Evolutionary conservation across 2,329 filamentous ascomycete species (phyloP).

Genomic region (Diaporthe sp.): DNA sequence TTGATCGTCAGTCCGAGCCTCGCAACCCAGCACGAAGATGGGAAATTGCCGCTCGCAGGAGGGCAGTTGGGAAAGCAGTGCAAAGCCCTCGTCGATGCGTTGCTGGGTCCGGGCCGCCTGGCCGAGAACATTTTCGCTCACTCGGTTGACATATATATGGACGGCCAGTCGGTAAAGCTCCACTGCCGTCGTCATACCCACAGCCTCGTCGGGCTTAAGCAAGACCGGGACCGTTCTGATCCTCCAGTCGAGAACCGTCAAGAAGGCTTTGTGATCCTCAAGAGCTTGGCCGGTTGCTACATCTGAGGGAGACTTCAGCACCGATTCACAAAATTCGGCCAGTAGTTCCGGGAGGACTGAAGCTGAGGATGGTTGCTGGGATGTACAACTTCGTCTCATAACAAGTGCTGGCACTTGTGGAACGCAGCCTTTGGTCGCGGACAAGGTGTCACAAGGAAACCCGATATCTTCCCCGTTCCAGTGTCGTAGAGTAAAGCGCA

Average conservation of each 20-base stretch:
- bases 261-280: background rate
- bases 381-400: background rate
- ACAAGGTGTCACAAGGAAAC: background rate
- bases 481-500: constrained; percentile 23
- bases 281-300: background rate
- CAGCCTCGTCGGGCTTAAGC: background rate
- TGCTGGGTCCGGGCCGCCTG: background rate
- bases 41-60: constrained; percentile 31
- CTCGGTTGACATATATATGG: background rate
- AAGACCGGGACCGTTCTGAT: background rate
- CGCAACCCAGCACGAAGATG: constrained; percentile 20
- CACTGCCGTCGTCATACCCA: background rate
- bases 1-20: constrained; percentile 29
- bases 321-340: background rate
- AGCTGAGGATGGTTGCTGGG: background rate
- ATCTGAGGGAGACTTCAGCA: background rate
- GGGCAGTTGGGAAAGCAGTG: background rate
- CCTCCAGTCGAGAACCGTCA: constrained; percentile 8
- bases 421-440: background rate
- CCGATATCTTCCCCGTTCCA: background rate
- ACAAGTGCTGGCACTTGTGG: background rate
- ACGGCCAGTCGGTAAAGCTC: constrained; percentile 7
- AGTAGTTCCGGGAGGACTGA: background rate
- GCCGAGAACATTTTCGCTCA: constrained; percentile 3
- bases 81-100: background rate